phyloP scores from a whole-genome alignment of 768 basidiomycete genomes.

The Podaxis sp. region DNA sequence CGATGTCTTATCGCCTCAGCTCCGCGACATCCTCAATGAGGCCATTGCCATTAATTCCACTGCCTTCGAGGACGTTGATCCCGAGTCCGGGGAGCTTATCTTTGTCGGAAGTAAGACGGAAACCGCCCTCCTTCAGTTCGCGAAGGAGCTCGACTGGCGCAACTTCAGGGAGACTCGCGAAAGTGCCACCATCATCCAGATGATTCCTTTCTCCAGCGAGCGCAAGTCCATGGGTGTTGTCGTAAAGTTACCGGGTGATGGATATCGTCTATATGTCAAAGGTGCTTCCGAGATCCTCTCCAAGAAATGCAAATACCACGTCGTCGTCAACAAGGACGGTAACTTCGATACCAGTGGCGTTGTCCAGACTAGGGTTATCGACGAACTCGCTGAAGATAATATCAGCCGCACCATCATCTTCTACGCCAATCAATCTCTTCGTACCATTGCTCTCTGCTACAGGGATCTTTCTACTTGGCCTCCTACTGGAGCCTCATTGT shows the following conservation, averaged over 20 bases:
- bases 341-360: slow-evolving; percentile 20
- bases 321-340: slow-evolving; percentile 55
- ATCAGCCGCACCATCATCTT: slow-evolving; percentile 93
- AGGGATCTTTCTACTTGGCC: slow-evolving; percentile 88
- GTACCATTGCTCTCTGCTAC: slow-evolving; percentile 94
- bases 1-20: slow-evolving; percentile 53
- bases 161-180: slow-evolving; percentile 70
- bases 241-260: slow-evolving; percentile 51
- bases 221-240: slow-evolving; percentile 96
- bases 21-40: slow-evolving; percentile 73
- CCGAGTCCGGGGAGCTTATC: slow-evolving; percentile 51
- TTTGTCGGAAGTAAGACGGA: slow-evolving; percentile 97
- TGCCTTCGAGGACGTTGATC: slow-evolving; percentile 82
- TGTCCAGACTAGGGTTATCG: slow-evolving; percentile 62
- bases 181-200: slow-evolving; percentile 62
- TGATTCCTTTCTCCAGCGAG: slow-evolving; percentile 92
- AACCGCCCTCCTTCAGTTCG: slow-evolving; percentile 84
- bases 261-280: slow-evolving; percentile 78
- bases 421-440: slow-evolving; percentile 94
- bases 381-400: slow-evolving; percentile 70
- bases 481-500: slow-evolving; percentile 42
- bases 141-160: slow-evolving; percentile 76
- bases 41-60: slow-evolving; percentile 92
- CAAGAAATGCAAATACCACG: slow-evolving; percentile 69
- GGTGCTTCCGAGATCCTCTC: slow-evolving; percentile 94